Evolutionary conservation across 371 early-diverging fungal genomes (phyloP), one percentile per base, ranked within the genome.

Genomic region (Chytridium lagenaria): DNA sequence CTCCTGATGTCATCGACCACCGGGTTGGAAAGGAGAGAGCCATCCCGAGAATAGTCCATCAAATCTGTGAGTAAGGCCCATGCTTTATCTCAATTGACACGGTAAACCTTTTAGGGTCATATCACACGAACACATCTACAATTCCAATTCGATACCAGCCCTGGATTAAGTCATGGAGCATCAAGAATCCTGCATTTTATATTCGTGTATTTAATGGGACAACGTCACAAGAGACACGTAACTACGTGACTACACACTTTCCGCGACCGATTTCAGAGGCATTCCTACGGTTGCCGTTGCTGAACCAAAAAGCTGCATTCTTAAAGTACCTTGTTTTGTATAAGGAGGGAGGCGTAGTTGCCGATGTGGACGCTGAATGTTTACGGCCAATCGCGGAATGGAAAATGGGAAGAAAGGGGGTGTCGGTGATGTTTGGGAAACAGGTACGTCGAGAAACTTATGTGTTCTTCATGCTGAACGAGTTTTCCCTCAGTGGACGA

Each of bases 301-400:
- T 19, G 19, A 12, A 7, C 7, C 44, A 44, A 44, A 44, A 44
- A 19, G 44, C 44, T 7, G 44, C 44, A 44, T 52, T 52, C 55
- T 26, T 52, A 5, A 52, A 52, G 55, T 52, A 52, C 55, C 55
- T 52, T 5, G 26, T 52, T 52, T 52, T 52, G 26, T 52, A 52
- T 23, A 12, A 52, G 5, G 55, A 52, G 26, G 55, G 55, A 15
- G 55, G 55, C 5, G 55, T 52, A 10, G 55, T 52, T 5, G 26
- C 55, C 26, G 55, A 52, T 52, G 26, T 52, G n/a, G 55, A 52
- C 5, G 26, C 55, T 26, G 55, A 52, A 26, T 26, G 55, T 5
- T 5, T 52, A 5, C 5, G 23, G 26, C n/a, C n/a, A 15, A 23
- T 26, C 23, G n/a, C 7, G 26, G 23, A 5, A 5, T 52, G 55